A percentile compares a stretch with the other conserved stretches of the same genome.
Conservation (phyloP, 176 grass and related monocot species). For the Bonia amplexicaulis region DNA sequence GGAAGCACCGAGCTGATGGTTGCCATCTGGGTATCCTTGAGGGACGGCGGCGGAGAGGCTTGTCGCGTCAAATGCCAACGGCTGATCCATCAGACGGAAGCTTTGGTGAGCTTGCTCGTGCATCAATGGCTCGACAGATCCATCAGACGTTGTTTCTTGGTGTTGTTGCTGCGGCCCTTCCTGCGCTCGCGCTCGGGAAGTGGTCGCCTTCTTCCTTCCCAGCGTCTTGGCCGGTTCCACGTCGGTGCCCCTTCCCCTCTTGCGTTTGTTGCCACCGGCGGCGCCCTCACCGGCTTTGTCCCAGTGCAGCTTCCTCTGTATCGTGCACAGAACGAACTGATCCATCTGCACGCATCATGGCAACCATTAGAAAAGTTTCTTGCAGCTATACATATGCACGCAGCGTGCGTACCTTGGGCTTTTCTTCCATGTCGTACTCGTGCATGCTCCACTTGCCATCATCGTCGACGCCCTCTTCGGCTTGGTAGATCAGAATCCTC, state of each 20-base stretch:
- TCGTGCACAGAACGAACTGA: background rate
- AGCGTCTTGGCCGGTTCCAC: background rate
- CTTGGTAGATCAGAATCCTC: constrained; percentile 26
- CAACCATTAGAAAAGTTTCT: too few relatives aligned
- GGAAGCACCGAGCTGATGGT: background rate
- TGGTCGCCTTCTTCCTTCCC: background rate
- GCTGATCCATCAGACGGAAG: background rate
- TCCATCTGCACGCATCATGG: too few relatives aligned
- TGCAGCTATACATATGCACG: background rate
- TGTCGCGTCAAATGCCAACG: background rate
- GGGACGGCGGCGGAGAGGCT: background rate
- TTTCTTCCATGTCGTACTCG: background rate
- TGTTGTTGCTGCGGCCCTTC: background rate
- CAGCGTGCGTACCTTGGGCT: background rate
- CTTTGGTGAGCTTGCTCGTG: background rate
- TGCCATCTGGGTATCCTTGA: background rate
- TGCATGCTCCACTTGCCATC: constrained; percentile 39
- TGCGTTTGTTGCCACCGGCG: background rate
- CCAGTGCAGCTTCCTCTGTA: constrained; percentile 9
- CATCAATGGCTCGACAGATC: background rate
- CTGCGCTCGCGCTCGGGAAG: background rate
- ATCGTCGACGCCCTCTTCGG: background rate
- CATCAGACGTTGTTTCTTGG: background rate
- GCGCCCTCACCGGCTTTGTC: too few relatives aligned
- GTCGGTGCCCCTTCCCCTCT: background rate